phyloP scores from a whole-genome alignment of 441 rosid genomes.

The Adansonia gregorii region DNA sequence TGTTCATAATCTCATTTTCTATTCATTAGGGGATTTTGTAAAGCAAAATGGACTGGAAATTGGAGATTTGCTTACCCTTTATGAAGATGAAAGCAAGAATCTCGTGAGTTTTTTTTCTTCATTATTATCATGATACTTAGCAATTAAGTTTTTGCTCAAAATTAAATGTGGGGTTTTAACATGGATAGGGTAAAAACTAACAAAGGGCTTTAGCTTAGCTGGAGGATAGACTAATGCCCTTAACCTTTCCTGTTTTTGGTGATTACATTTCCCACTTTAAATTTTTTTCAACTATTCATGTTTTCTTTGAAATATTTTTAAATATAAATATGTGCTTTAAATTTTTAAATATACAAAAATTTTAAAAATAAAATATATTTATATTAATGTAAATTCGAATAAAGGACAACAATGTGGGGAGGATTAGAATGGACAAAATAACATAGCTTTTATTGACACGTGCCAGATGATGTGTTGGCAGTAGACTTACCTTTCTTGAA shows the following conservation, averaged over 20 bases:
- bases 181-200: not conserved
- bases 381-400: not conserved
- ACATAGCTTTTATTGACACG: slow-evolving; percentile 10
- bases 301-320: slow-evolving; percentile 4
- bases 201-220: slow-evolving; percentile 46
- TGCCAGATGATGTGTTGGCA: slow-evolving; percentile 22
- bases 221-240: slow-evolving; percentile 40
- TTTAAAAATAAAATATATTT: too few relatives aligned
- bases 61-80: slow-evolving; percentile 67
- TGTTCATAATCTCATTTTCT: not conserved
- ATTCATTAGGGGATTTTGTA: slow-evolving; percentile 64
- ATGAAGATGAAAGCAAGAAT: slow-evolving; percentile 74
- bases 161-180: slow-evolving; percentile 19
- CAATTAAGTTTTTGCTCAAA: slow-evolving; percentile 21
- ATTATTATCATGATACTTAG: slow-evolving; percentile 2
- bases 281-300: too few relatives aligned
- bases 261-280: too few relatives aligned
- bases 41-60: slow-evolving; percentile 49
- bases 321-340: too few relatives aligned
- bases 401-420: not conserved
- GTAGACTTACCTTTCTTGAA: slow-evolving; percentile 1
- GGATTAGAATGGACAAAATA: slow-evolving; percentile 29
- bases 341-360: too few relatives aligned
- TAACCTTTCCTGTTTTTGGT: not conserved
- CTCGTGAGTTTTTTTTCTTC: slow-evolving; percentile 61